A percentile compares a stretch with the other conserved stretches of the same genome.
phyloP scores from a whole-genome alignment of 495 filamentous ascomycete species.

The Corynascus novoguineensis region DNA sequence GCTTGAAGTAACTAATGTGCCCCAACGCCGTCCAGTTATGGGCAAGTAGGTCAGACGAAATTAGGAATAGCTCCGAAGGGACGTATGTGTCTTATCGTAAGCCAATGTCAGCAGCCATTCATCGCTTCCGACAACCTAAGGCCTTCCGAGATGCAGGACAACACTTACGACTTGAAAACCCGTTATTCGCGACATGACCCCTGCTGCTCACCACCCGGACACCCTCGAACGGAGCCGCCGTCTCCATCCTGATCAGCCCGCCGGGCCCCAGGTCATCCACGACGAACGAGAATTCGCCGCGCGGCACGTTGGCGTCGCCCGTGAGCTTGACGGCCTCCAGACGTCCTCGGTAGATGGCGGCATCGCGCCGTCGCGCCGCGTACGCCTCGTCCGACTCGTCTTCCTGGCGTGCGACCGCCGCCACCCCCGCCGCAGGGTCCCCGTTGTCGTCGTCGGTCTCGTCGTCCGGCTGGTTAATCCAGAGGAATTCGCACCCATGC shows the following conservation, averaged over 20 bases:
- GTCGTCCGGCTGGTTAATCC: slow-evolving; percentile 65
- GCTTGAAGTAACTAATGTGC: slow-evolving; percentile 73
- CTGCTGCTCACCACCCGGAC: slow-evolving; percentile 67
- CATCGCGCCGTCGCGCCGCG: slow-evolving; percentile 27
- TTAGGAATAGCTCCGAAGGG: slow-evolving; percentile 66
- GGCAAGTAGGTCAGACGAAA: slow-evolving; percentile 69
- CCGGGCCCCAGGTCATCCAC: slow-evolving; percentile 65
- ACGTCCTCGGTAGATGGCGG: slow-evolving; percentile 49
- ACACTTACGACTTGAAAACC: slow-evolving; percentile 63
- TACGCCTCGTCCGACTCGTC: neutral
- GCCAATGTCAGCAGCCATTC: neutral
- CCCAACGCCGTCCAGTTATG: slow-evolving; percentile 78
- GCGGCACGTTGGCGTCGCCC: slow-evolving; percentile 80
- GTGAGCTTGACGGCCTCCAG: slow-evolving; percentile 85
- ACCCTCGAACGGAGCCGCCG: slow-evolving; percentile 64
- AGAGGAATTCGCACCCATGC: slow-evolving; percentile 84
- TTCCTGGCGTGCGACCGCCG: neutral
- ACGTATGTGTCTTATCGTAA: slow-evolving; percentile 59
- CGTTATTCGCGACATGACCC: slow-evolving; percentile 69
- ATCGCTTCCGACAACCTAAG: too few relatives aligned
- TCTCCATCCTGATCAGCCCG: slow-evolving; percentile 45
- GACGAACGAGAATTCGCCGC: slow-evolving; percentile 75
- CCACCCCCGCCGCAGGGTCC: neutral
- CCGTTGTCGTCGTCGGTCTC: slow-evolving; percentile 24
- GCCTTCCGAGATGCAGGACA: neutral